Percentiles rank a stretch among this genome's conserved stretches.
These are phyloP conservation scores for Trametes punicea DNA, from an alignment of 768 basidiomycete genomes.

Conservation along the genomic window DNA sequence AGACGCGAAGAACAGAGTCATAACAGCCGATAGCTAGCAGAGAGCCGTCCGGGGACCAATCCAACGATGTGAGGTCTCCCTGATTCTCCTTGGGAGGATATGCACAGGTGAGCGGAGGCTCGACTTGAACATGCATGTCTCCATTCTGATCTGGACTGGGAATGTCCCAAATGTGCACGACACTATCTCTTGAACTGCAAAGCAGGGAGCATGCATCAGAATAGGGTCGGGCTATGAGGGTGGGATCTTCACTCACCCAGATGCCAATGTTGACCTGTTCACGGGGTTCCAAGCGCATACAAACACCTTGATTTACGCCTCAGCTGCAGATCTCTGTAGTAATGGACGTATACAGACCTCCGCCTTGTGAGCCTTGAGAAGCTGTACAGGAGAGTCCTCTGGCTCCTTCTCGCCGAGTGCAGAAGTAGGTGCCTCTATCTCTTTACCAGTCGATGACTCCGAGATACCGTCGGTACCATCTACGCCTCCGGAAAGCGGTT, in stretches of 20 bases:
- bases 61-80: conserved; percentile 68
- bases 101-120: conserved; percentile 36
- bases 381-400: conserved; percentile 1
- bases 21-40: conserved; percentile 77
- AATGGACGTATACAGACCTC: conserved; percentile 15
- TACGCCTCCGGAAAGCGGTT: conserved; percentile 27
- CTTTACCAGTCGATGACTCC: background rate
- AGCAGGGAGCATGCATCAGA: background rate
- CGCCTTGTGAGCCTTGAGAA: conserved; percentile 43
- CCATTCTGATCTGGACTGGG: conserved; percentile 34
- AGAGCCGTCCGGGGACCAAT: conserved; percentile 74
- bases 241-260: conserved; percentile 51
- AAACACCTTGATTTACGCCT: conserved; percentile 55
- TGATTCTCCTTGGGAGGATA: conserved; percentile 47
- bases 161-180: conserved; percentile 71
- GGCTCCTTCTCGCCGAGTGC: background rate
- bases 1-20: conserved; percentile 69
- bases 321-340: background rate
- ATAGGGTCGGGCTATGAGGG: background rate
- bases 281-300: conserved; percentile 78
- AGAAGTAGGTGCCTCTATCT: background rate
- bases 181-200: conserved; percentile 65
- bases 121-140: background rate
- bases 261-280: conserved; percentile 55
- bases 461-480: background rate